A percentile compares a stretch with the other conserved stretches of the same genome.
These are phyloP conservation scores for Macroventuria anomochaeta DNA, from an alignment of 2,329 filamentous ascomycete species.

Conservation along the genomic window DNA sequence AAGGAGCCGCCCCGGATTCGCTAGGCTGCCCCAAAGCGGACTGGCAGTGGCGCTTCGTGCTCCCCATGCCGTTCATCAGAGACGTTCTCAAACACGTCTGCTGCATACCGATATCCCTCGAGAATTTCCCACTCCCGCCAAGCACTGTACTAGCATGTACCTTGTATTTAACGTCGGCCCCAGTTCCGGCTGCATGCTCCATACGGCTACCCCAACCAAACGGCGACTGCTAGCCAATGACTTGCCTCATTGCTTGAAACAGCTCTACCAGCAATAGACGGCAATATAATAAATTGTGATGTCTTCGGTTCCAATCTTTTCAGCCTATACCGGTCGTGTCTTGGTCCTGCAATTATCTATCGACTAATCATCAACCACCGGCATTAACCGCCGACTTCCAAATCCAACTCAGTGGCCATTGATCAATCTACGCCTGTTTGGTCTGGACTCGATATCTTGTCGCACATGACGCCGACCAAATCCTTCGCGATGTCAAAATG, in stretches of 20 bases:
- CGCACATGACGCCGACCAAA: conserved; percentile 5
- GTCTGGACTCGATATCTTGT: conserved; percentile 1
- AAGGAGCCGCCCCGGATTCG: conserved; percentile 32
- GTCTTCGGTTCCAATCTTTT: conserved; percentile 17
- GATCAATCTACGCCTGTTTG: not conserved
- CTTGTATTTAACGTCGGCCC: conserved; percentile 11
- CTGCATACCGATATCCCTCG: conserved; percentile 30
- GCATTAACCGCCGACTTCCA: conserved; percentile 25
- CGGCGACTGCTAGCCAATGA: conserved; percentile 23
- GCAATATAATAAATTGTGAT: conserved; percentile 46
- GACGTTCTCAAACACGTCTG: conserved; percentile 25
- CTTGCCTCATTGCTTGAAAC: conserved; percentile 33
- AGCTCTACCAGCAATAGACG: conserved; percentile 27
- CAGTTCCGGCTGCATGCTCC: conserved; percentile 20
- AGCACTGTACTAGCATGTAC: conserved; percentile 9
- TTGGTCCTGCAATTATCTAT: conserved; percentile 31
- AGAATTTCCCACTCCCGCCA: conserved; percentile 22
- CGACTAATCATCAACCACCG: conserved; percentile 37
- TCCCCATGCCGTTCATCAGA: conserved; percentile 22
- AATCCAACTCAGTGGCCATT: not conserved
- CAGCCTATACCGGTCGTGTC: conserved; percentile 17
- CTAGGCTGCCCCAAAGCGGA: conserved; percentile 24
- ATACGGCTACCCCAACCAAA: conserved; percentile 30
- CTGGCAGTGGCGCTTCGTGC: conserved; percentile 16
- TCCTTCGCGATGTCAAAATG: not conserved